These are phyloP conservation scores for Phoma sp. DNA, from an alignment of 2,329 filamentous ascomycete species.

Conservation along the genomic window DNA sequence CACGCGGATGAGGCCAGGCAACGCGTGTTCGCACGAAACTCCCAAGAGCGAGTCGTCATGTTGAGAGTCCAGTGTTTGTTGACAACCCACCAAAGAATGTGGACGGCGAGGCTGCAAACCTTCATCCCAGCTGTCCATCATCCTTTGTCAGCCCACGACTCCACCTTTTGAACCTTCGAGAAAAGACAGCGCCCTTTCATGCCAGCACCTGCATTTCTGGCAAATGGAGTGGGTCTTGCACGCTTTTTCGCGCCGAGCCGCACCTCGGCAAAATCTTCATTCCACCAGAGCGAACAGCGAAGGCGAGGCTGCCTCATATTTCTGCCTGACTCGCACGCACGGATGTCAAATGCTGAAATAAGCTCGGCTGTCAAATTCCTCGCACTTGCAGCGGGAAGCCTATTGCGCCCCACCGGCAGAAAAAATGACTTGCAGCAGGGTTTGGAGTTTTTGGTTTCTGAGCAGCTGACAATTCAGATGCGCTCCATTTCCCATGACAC, in stretches of 20 bases:
- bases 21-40: constrained; percentile 3
- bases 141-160: constrained; percentile 7
- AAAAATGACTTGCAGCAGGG: constrained; percentile 17
- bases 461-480: constrained; percentile 8
- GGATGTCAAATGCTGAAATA: background rate
- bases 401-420: constrained; percentile 18
- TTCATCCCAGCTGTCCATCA: background rate
- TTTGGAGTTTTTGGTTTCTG: background rate
- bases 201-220: constrained; percentile 1
- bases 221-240: constrained; percentile 1
- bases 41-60: background rate
- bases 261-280: constrained; percentile 13
- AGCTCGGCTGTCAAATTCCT: constrained; percentile 19
- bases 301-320: constrained; percentile 9
- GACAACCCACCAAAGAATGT: background rate
- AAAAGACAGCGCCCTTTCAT: constrained; percentile 2
- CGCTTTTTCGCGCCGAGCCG: constrained; percentile 18
- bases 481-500: background rate
- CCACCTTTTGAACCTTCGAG: constrained; percentile 5
- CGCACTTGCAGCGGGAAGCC: constrained; percentile 17
- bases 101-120: background rate
- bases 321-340: constrained; percentile 8
- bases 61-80: background rate
- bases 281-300: constrained; percentile 1
- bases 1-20: constrained; percentile 12